These are phyloP conservation scores for Mortierella alpina DNA, from an alignment of 192 early-diverging fungal species.

Conservation along the genomic window DNA sequence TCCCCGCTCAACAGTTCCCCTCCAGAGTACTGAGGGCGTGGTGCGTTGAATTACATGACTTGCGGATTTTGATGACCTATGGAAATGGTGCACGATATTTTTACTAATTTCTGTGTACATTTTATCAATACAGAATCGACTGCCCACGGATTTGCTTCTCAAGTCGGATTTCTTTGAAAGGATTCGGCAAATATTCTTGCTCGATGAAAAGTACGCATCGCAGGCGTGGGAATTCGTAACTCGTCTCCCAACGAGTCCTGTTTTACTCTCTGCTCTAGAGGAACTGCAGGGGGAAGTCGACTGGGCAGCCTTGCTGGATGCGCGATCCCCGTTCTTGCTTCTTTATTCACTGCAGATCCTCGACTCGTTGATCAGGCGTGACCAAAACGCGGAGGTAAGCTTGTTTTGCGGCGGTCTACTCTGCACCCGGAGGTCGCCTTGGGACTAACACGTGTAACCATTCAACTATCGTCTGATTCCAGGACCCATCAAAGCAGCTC, in stretches of 20 bases:
- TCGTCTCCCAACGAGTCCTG: conserved; percentile 52
- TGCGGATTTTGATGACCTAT: no score
- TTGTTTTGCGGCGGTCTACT: background rate
- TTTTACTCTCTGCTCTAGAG: conserved; percentile 35
- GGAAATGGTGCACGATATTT: background rate
- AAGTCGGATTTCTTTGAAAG: conserved; percentile 56
- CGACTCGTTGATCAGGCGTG: conserved; percentile 51
- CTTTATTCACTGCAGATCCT: conserved; percentile 60
- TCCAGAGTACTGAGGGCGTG: background rate
- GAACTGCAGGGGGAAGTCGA: conserved; percentile 37
- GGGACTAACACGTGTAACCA: no score
- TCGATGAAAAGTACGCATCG: conserved; percentile 60
- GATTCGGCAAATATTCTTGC: conserved; percentile 50
- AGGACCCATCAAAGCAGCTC: conserved; percentile 23
- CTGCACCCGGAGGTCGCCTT: background rate
- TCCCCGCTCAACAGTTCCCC: background rate
- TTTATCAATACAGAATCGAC: conserved; percentile 13
- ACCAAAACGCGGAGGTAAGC: conserved; percentile 33
- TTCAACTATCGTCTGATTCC: background rate
- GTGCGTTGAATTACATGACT: background rate
- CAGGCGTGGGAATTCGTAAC: conserved; percentile 51
- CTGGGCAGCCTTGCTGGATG: conserved; percentile 52
- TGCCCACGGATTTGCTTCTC: conserved; percentile 54
- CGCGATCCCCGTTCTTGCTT: conserved; percentile 56
- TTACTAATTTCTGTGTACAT: background rate